Evolutionary conservation across 179 eudicot genomes (phyloP).

Genomic region (Actinidia polygama): DNA sequence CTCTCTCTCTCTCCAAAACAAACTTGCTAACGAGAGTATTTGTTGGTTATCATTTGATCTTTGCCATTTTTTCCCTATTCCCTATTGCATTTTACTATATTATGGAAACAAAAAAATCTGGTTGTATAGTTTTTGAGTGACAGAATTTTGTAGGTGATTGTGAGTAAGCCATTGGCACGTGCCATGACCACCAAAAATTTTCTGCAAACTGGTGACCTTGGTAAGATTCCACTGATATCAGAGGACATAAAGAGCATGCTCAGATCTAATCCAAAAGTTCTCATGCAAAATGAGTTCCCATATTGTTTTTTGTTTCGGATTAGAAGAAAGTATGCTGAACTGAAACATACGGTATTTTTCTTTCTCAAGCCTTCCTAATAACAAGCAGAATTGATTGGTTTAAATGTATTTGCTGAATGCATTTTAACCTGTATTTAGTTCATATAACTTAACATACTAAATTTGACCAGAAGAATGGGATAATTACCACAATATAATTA

Average conservation of each 20-base stretch:
- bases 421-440: background rate
- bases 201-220: conserved; percentile 56
- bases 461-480: background rate
- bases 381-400: background rate
- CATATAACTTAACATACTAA: background rate
- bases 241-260: conserved; percentile 79
- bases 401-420: background rate
- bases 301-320: conserved; percentile 80
- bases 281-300: conserved; percentile 78
- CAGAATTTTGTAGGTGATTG: conserved; percentile 61
- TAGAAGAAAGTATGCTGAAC: conserved; percentile 70
- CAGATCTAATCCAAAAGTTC: conserved; percentile 65
- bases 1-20: too few species aligned
- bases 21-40: background rate
- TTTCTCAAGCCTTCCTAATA: background rate
- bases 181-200: conserved; percentile 66
- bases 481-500: background rate
- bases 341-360: conserved; percentile 69
- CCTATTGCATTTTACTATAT: background rate
- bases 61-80: too few species aligned
- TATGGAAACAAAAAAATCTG: background rate
- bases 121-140: background rate
- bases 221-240: conserved; percentile 70
- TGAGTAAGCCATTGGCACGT: conserved; percentile 91
- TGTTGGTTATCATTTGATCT: background rate